Evolutionary conservation across 202 grass and related monocot genomes (phyloP), one percentile per base, ranked within the genome.

Genomic region (Musa balbisiana): DNA sequence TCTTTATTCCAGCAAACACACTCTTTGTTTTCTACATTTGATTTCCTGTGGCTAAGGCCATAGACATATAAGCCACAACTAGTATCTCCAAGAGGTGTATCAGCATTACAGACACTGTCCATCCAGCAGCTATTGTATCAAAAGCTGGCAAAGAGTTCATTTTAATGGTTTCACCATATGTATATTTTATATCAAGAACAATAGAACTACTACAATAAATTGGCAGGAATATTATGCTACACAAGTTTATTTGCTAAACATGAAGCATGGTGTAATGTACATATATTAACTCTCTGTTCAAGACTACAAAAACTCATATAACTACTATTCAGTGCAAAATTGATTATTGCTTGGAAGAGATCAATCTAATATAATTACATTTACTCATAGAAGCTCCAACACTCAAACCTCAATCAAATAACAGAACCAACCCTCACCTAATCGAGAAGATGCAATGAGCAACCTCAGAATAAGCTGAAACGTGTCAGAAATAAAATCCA

Each of bases 121-220:
- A 80, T 80, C 43, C 56, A 62, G 50, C 21, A 65, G 69, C 78
- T 80, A 73, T 3, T 64, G 56, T 64, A 79, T 23, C 2, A 53
- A 27, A 14, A 80, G 20, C 54, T 59, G 67, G 27, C 67, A 80
- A 63, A 43, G 59, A 22, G 11, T 20, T 26, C 15, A 10, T 20
- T 0, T 21, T 43, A 71, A 15, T 21, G 33, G 3, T 21, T 26
- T 22, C 11, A 51, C 19, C 16, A 64, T 9, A 43, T 52, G 50
- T 52, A 22, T 14, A 69, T 49, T 56, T 43, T 43, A 43, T 43
- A 43, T 43, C 33, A 43, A 43, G 33, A 51, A 58, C 2, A 27
- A 6, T 43, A 22, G 55, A 11, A 9, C 15, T 49, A 51, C 69
- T 9, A 71, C 19, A 10, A 10, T 0, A 2, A 29, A 71, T 52